Conservation (phyloP, 352 stramenopile genomes). For the Globisporangium takayamanum region DNA sequence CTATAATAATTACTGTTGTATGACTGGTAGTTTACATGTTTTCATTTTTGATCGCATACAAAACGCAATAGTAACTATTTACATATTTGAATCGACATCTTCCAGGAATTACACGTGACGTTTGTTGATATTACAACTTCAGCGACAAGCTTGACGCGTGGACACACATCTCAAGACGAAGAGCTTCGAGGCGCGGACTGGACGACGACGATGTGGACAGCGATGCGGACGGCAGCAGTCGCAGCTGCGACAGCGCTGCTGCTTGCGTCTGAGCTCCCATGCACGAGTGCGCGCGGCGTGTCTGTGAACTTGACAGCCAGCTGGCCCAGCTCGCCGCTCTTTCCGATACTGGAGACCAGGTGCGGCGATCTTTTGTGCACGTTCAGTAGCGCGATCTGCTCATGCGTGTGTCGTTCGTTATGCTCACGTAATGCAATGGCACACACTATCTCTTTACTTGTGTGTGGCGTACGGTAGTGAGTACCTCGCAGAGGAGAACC, state of each 20-base stretch:
- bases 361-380: constrained; percentile 7
- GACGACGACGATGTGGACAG: neutral
- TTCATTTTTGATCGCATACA: too few species aligned
- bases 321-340: constrained; percentile 50
- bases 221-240: constrained; percentile 8
- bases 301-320: constrained; percentile 55
- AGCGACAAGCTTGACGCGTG: neutral
- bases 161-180: neutral
- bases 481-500: constrained; percentile 76
- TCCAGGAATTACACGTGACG: too few species aligned
- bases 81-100: too few species aligned
- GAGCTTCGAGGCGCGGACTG: neutral
- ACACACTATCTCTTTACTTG: neutral
- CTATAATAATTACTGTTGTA: too few species aligned
- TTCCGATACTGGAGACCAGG: constrained; percentile 54
- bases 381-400: neutral
- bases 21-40: too few species aligned
- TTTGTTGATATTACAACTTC: neutral
- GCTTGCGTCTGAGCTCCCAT: constrained; percentile 10
- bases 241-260: constrained; percentile 17
- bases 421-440: neutral
- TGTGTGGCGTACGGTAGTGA: constrained; percentile 28
- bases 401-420: too few species aligned
- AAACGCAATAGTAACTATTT: too few species aligned
- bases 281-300: constrained; percentile 25